A percentile compares a stretch with the other conserved stretches of the same genome.
Conservation (phyloP, 2,329 filamentous ascomycete genomes). For the Colletotrichum sp. region DNA sequence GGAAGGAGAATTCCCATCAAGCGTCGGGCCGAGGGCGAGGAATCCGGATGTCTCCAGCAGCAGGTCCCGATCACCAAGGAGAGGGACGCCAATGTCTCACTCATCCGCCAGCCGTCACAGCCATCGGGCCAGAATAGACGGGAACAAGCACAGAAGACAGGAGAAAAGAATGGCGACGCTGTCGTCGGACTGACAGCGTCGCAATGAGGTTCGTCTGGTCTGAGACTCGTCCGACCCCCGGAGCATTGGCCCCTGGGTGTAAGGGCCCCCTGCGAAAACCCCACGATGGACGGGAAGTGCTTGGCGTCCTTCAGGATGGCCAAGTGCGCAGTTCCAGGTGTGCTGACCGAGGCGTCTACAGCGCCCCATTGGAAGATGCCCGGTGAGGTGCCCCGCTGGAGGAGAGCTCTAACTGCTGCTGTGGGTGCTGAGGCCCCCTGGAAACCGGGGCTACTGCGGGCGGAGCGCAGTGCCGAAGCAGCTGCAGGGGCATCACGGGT, state of each 20-base stretch:
- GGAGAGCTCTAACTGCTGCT: not conserved
- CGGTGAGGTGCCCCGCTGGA: not conserved
- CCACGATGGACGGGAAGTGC: slow-evolving; percentile 2
- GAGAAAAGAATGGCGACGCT: not conserved
- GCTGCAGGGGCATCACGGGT: not conserved
- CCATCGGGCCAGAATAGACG: not conserved
- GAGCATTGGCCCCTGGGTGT: not conserved
- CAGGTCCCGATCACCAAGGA: not conserved
- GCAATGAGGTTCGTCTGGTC: slow-evolving; percentile 10
- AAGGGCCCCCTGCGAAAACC: not conserved
- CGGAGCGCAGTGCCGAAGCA: not conserved
- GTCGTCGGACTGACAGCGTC: not conserved
- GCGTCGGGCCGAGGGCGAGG: not conserved
- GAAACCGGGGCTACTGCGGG: slow-evolving; percentile 8
- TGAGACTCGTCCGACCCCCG: slow-evolving; percentile 15
- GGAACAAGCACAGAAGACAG: not conserved
- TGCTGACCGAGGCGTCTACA: not conserved
- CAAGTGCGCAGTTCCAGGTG: not conserved
- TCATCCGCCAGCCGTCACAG: not conserved
- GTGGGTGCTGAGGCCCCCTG: not conserved
- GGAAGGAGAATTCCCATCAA: not conserved
- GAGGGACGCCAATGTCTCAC: not conserved
- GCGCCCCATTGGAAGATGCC: not conserved
- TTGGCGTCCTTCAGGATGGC: not conserved
- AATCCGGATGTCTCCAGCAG: slow-evolving; percentile 1